These are phyloP conservation scores for Oryza australiensis DNA, from an alignment of 176 grass and related monocot genomes.

Conservation along the genomic window DNA sequence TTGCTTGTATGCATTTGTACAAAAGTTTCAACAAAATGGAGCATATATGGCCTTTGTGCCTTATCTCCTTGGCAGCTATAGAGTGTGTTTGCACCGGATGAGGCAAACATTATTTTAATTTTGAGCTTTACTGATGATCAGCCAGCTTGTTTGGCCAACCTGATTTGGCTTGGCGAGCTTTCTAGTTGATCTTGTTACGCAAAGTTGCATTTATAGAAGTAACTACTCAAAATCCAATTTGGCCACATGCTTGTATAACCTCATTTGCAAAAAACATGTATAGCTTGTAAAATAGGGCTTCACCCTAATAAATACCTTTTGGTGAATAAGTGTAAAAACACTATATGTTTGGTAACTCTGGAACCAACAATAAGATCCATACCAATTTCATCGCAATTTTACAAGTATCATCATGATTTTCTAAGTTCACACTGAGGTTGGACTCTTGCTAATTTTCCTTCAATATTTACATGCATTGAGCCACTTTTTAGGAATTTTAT, in stretches of 20 bases:
- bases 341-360: not conserved
- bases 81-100: conserved; percentile 27
- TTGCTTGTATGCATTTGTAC: conserved; percentile 27
- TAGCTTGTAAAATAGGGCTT: not conserved
- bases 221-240: not conserved
- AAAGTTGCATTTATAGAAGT: not conserved
- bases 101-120: conserved; percentile 34
- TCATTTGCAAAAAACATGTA: not conserved
- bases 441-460: too few species aligned
- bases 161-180: conserved; percentile 21
- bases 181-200: not conserved
- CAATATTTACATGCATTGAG: too few species aligned
- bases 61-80: conserved; percentile 50
- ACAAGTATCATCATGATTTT: not conserved
- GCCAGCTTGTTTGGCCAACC: conserved; percentile 32
- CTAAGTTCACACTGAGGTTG: too few species aligned
- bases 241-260: not conserved
- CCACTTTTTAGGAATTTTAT: too few species aligned
- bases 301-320: not conserved
- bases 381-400: not conserved
- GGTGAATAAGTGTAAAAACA: not conserved
- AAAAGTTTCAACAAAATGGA: conserved; percentile 28
- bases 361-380: not conserved
- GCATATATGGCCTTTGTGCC: conserved; percentile 43
- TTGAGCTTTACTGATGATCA: conserved; percentile 30